Base-by-base conservation (phyloP, 345 rosid species). In the Eucalyptus albens region DNA sequence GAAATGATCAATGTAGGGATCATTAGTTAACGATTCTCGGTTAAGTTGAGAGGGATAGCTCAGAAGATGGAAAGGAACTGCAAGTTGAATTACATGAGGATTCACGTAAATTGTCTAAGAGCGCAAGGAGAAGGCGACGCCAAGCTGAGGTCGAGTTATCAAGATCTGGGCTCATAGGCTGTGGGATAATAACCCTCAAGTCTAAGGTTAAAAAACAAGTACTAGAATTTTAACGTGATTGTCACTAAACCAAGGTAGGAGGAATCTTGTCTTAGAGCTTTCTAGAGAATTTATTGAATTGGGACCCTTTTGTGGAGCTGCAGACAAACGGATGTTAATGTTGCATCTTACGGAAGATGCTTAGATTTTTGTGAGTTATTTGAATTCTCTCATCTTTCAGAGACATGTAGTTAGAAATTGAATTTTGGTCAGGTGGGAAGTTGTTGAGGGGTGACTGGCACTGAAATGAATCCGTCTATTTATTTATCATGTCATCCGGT, bases 41-140 rank as follows among this genome's bases (percentile, higher is more conserved):
- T 14, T 50, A 50, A 50, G 51, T 17, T 17, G 90, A 6, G 47
- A 45, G 22, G 33, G 88, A 33, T 77, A 89, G 91, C 65, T 89
- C 85, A 55, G 89, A 89, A 81, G 92, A 87, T 86, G 89, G 87
- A 77, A 91, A 90, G 53, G 69, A 86, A 86, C 88, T 86, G 42
- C 17, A 42, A 44, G 91, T 89, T 40, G 92, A 86, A 87, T 87
- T 93, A 72, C 87, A 89, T 60, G 90, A 86, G 27, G 93, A 92
- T 56, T 21, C 15, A 65, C 89, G 24, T 87, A 91, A 90, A n/a
- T 90, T 92, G 67, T 96, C 98, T 42, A 94, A 89, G 90, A 90
- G 90, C 83, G 95, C 95, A 5, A 97, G 93, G 94, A 95, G 97
- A 91, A 96, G 95, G 92, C 91, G 88, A 62, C 92, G 93, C 42